Base-by-base conservation (phyloP, 208 protist genomes). In the Acanthamoeba triangularis region DNA sequence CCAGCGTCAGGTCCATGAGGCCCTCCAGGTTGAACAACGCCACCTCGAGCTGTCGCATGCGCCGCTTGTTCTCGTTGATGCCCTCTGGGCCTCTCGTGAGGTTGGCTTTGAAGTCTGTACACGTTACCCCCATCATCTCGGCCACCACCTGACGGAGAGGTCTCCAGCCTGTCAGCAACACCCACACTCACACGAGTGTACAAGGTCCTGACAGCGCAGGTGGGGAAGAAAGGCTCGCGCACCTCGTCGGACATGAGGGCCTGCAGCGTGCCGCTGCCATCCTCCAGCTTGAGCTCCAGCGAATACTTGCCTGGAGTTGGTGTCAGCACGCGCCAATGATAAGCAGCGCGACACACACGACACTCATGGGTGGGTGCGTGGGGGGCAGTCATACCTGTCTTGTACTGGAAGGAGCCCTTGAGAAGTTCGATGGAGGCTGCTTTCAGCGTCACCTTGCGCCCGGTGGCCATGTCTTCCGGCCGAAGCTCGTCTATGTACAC, bases 371-470 rank as follows among this genome's bases (percentile, higher is more conserved):
- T 14, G 28, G 11, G 85, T 6, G 10, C 7, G n/a, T 37, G 10
- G 65, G 35, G 35, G 44, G n/a, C 74, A 44, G 47, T 92, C 11
- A 14, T 28, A 72, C 56, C 56, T 2, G 56, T 52, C 44, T 92
- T 92, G 33, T 92, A 92, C 35, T 92, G 54, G 85, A 92, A 92
- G 30, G 85, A 92, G 37, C 85, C 85, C 56, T 92, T 92, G 37
- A 92, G 59, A 18, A 92, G 59, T 20, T 92, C 85, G 37, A 92
- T 92, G 20, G 59, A 92, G 13, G 63, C 85, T 47, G 59, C 85
- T 49, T 92, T 92, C 47, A 85, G 25, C 10, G 76, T 85, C 47
- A 85, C 76, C 25, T 59, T n/a, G 47, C 76, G 76, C 47, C 47
- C 44, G 14, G 76, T 59, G 3, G 20, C 47, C 76, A 85, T 3